These are phyloP conservation scores for Globisporangium paddicum DNA, from an alignment of 352 stramenopile genomes.

Conservation along the genomic window DNA sequence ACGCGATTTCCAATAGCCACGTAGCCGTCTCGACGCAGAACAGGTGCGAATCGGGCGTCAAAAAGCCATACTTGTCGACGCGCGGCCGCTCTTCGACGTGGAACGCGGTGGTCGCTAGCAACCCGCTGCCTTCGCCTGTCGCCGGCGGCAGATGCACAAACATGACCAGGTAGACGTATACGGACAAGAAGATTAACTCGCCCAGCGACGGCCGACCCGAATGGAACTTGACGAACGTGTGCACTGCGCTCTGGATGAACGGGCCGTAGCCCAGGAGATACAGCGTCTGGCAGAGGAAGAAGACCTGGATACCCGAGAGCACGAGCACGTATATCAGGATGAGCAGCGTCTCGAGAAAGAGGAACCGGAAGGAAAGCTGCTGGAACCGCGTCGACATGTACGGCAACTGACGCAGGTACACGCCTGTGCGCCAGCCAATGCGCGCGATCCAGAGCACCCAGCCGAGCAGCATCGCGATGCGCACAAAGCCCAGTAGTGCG, in stretches of 20 bases:
- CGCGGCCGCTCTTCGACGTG: constrained; percentile 63
- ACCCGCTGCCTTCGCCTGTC: constrained; percentile 34
- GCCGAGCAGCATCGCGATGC: constrained; percentile 46
- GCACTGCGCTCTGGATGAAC: constrained; percentile 66
- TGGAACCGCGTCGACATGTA: constrained; percentile 87
- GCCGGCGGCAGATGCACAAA: constrained; percentile 75
- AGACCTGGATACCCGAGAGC: constrained; percentile 63
- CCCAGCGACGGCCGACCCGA: constrained; percentile 51
- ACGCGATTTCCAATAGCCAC: constrained; percentile 80
- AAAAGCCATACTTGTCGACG: constrained; percentile 56
- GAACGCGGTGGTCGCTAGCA: constrained; percentile 66
- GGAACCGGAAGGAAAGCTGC: constrained; percentile 85
- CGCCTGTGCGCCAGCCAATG: constrained; percentile 48
- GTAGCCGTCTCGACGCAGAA: constrained; percentile 86
- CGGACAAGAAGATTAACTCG: constrained; percentile 72
- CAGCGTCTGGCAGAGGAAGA: constrained; percentile 55
- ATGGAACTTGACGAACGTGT: constrained; percentile 59
- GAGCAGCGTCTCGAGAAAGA: constrained; percentile 69
- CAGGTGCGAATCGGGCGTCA: constrained; percentile 64
- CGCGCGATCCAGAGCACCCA: constrained; percentile 75
- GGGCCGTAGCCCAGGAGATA: constrained; percentile 60
- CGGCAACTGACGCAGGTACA: constrained; percentile 57
- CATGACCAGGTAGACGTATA: constrained; percentile 83
- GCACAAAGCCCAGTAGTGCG: constrained; percentile 56
- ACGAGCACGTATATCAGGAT: constrained; percentile 73